Base-by-base conservation (phyloP, 345 rosid genomes). In the Adansonia digitata region DNA sequence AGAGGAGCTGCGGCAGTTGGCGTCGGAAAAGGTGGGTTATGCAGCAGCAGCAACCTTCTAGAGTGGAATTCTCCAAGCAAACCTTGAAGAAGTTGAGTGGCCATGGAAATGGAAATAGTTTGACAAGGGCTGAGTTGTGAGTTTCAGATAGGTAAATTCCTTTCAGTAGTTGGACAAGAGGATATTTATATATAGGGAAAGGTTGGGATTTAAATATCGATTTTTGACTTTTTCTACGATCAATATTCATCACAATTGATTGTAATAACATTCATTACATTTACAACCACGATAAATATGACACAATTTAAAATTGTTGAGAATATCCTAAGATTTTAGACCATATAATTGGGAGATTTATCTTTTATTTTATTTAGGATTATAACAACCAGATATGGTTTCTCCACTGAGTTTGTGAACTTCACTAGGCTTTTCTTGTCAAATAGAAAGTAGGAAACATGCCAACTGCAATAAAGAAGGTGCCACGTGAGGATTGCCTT, bases 381-480 rank as follows among this genome's bases (percentile, higher is more conserved):
- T 82, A n/a, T n/a, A n/a, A 20, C 46, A 48, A 72, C 75, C 62
- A n/a, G n/a, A 35, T 76, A 49, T 79, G 81, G 88, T 76, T 82
- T 63, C 82, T 85, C 93, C 93, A 88, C 91, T 84, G 75, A 72
- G 74, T 69, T 71, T 76, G 12, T 60, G 75, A 63, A 71, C 61
- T 67, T 72, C 74, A 79, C 80, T 79, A 81, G 80, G 72, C 76
- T 79, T 73, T n/a, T 77, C 72, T 53, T 53, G 74, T 83, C 76
- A 78, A 80, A 67, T 20, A 71, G 77, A 81, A n/a, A n/a, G n/a
- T n/a, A 79, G 27, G n/a, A 67, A 75, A n/a, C n/a, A 24, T 37
- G 61, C 84, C 84, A 80, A 84, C 74, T 68, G 43, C 70, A 69
- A 51, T 18, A 48, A 55, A 64, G 52, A 52, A 53, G 39, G 13